Evolutionary conservation across 305 asterid genomes (phyloP), one percentile per base, ranked within the genome.

Genomic region (Solanum hybrid): DNA sequence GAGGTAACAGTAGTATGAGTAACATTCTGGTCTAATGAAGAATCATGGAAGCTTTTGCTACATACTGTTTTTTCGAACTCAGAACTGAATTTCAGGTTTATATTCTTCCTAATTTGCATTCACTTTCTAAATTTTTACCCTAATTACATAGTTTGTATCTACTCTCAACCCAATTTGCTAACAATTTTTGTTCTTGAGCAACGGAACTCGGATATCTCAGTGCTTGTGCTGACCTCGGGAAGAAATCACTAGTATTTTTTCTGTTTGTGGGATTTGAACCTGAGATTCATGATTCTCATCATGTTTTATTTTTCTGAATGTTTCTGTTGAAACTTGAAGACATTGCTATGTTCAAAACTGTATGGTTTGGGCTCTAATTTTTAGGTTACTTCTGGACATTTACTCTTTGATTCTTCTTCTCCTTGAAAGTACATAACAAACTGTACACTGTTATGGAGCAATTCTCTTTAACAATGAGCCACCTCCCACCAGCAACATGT

Each of bases 61-160:
- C 85, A 34, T n/a, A 36, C 65, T 7, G 45, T 20, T 65, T 78
- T 17, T 31, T 76, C 24, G 8, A 87, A 73, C 76, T 14, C 9
- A 24, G 36, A 76, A 10, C 73, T 79, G 27, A 83, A 83, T 83
- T 83, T 83, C 88, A 83, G 88, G 88, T 45, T 83, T 45, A 83
- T 45, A 13, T 31, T 31, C 32, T 79, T 36, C 11, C 61, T 24
- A 79, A 12, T 5, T 83, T 45, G 27, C 37, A 17, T 45, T 45
- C 87, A 14, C 37, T 82, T 72, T 39, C 87, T 82, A 26, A 9
- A 10, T 2, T 45, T 83, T 45, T 29, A 45, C 27, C 75, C 88
- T 29, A 29, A 45, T 83, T 83, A 10, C 39, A 15, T 83, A 15
- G 20, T 29, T 82, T 26, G 33, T 72, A 72, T 39, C 34, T 39